Base-by-base conservation (phyloP, 2,329 filamentous ascomycete genomes). In the Trichophaea hybrida region DNA sequence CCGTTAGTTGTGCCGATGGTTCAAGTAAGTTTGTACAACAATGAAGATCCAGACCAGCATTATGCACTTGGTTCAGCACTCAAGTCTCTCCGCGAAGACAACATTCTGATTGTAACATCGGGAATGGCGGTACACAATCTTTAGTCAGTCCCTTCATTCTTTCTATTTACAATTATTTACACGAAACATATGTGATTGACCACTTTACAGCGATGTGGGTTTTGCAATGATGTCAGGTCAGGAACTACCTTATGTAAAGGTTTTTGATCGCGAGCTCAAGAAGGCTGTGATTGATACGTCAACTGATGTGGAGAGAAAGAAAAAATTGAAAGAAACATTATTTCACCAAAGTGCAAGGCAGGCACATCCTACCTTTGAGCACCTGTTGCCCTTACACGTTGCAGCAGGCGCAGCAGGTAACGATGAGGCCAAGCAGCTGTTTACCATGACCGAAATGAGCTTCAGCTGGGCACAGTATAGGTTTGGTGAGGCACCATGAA, bases 91-190 rank as follows among this genome's bases (percentile, higher is more conserved):
- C 78, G 86, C 13, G 80, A 85, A 13, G 78, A 86, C 57, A 80
- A 80, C 15, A 76, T 88, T 55, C 75, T 84, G 53, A 81, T 89
- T 61, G 79, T 89, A 50, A 80, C 79, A 31, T 84, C 83, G 0
- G 85, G 85, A 8, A 88, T 88, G 84, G 83, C 84, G 0, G 85
- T 86, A 24, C 84, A 86, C 67, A 86, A 86, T 65, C 73, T 86
- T 38, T 75, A 79, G 54, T 66, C 64, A 24, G 34, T 15, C 37
- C 40, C 38, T 37, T 40, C 32, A 8, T 24, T 31, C 24, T 7
- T 7, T 49, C 37, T 12, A 13, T 35, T n/a, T 33, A 4, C 37
- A n/a, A 3, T 34, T n/a, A 10, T 37, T 2, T 52, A 33, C 13
- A 35, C 15, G 13, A 37, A n/a, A 32, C n/a, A 17, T 61, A 48